Conservation (phyloP, 805 yeast species). For the Suhomyces xylopsoci region DNA sequence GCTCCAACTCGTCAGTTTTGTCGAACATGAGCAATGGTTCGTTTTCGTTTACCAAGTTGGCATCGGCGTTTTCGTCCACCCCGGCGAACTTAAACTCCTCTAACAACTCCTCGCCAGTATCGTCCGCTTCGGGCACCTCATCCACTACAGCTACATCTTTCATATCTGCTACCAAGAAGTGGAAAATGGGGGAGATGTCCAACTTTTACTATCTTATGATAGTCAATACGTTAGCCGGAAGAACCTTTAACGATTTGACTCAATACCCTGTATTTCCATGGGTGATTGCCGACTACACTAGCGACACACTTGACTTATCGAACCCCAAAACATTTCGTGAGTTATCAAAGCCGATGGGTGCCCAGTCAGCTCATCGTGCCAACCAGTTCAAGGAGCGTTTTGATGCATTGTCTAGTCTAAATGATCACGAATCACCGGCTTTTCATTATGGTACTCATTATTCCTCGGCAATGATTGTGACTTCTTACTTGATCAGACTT, state of each 20-base stretch:
- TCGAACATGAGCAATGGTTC: constrained; percentile 4
- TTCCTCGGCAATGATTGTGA: constrained; percentile 90
- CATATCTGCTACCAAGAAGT: constrained; percentile 57
- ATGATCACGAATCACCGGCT: constrained; percentile 62
- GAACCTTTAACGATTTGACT: constrained; percentile 84
- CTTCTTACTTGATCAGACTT: constrained; percentile 72
- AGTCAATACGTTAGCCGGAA: constrained; percentile 79
- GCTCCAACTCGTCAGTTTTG: constrained; percentile 1
- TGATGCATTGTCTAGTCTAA: constrained; percentile 62
- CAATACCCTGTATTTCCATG: constrained; percentile 93
- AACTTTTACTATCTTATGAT: constrained; percentile 80
- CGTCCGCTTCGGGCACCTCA: constrained; percentile 17
- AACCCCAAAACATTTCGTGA: constrained; percentile 68
- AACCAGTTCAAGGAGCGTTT: constrained; percentile 65
- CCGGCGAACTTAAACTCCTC: background rate
- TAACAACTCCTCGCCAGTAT: constrained; percentile 5
- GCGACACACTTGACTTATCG: constrained; percentile 62
- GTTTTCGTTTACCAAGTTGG: constrained; percentile 24
- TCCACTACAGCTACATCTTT: constrained; percentile 19
- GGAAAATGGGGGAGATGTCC: constrained; percentile 77
- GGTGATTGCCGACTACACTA: constrained; percentile 80
- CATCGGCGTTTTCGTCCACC: constrained; percentile 15
- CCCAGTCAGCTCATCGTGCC: constrained; percentile 63
- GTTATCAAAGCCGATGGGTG: constrained; percentile 88
- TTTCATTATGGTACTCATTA: constrained; percentile 94